Conservation (phyloP, 208 protist genomes). For the Leishmania turanica region DNA sequence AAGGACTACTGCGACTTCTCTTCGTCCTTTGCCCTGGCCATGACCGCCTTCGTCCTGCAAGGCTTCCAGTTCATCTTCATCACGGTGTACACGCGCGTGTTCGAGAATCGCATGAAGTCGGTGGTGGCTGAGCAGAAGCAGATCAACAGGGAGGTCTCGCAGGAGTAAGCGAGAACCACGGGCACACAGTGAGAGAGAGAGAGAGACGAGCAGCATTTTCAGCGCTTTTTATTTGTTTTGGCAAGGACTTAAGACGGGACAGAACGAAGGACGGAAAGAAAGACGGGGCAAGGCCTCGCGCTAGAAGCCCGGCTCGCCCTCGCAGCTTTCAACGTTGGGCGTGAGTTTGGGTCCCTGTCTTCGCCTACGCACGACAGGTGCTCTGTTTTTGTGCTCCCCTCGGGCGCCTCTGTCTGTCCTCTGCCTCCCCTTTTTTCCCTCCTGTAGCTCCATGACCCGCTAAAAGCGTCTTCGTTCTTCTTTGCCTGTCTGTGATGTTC, state of each 20-base stretch:
- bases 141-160: not conserved
- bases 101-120: constrained; percentile 25
- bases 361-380: not conserved
- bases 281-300: not conserved
- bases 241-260: not conserved
- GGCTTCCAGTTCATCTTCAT: constrained; percentile 33
- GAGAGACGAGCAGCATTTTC: not conserved
- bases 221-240: not conserved
- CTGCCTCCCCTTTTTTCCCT: not conserved
- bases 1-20: constrained; percentile 35
- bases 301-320: not conserved
- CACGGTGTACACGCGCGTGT: constrained; percentile 23
- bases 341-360: not conserved
- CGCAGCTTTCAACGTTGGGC: not conserved
- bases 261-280: not conserved
- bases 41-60: constrained; percentile 27
- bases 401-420: not conserved
- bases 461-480: not conserved
- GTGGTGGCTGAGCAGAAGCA: constrained; percentile 36
- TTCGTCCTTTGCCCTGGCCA: constrained; percentile 23
- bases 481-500: not conserved
- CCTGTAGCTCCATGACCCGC: not conserved
- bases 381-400: not conserved
- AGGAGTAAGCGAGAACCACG: not conserved
- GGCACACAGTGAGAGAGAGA: not conserved